phyloP scores from a whole-genome alignment of 441 rosid species.

The Adansonia madagascariensis region DNA sequence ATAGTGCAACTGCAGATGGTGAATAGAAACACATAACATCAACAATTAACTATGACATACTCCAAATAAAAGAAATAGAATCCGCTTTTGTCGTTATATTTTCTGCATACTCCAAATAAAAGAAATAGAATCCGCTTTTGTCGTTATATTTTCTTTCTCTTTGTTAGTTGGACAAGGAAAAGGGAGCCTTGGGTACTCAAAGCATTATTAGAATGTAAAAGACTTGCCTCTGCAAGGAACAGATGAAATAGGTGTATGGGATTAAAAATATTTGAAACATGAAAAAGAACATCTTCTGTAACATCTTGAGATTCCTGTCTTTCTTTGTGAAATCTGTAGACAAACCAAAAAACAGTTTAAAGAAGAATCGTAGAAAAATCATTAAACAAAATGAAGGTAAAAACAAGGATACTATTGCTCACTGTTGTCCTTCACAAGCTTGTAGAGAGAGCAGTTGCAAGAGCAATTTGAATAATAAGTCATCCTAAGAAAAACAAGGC shows the following conservation, averaged over 20 bases:
- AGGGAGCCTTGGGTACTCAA: not conserved
- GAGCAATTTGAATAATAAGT: conserved; percentile 77
- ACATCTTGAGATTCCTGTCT: conserved; percentile 38
- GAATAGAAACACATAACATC: conserved; percentile 25
- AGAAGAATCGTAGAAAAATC: conserved; percentile 4
- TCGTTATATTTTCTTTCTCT: not conserved
- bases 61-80: not conserved
- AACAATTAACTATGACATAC: not conserved
- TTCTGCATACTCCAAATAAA: not conserved
- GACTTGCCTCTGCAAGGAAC: conserved; percentile 76
- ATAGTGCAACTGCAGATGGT: conserved; percentile 63
- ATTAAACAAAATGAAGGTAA: conserved; percentile 30
- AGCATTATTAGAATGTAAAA: conserved; percentile 12
- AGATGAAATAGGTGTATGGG: conserved; percentile 73
- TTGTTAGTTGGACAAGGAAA: conserved; percentile 11
- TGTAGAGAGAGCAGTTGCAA: conserved; percentile 34
- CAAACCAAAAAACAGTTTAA: conserved; percentile 28
- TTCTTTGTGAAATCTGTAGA: conserved; percentile 48
- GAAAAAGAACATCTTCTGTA: conserved; percentile 43
- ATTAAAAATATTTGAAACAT: conserved; percentile 55
- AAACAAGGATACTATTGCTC: conserved; percentile 36
- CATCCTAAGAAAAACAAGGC: conserved; percentile 61
- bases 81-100: not conserved
- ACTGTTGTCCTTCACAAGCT: conserved; percentile 45
- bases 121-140: not conserved